Evolutionary conservation across 257 asterid genomes (phyloP).

Genomic region (Solanum chiquidenum): DNA sequence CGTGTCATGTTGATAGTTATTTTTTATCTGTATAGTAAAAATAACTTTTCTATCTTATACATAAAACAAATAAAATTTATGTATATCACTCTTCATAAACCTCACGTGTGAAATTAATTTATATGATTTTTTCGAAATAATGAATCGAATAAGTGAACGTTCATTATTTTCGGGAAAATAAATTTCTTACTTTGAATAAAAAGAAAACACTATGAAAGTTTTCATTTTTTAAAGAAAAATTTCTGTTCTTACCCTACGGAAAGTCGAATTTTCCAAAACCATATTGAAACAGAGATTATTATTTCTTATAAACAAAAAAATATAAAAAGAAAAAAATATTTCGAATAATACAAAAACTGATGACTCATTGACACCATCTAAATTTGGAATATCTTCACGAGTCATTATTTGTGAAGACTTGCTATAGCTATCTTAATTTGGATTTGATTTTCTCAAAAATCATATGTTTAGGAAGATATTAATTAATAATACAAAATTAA

Average conservation of each 20-base stretch:
- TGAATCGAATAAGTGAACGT: neutral
- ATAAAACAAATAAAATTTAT: too few species aligned
- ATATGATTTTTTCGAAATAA: too few species aligned
- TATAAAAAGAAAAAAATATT: neutral
- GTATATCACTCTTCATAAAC: too few species aligned
- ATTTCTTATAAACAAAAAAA: too few species aligned
- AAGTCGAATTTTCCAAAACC: neutral
- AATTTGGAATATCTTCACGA: neutral
- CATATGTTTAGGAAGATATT: too few species aligned
- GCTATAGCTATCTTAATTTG: neutral
- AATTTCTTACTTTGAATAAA: neutral
- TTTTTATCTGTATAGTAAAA: too few species aligned
- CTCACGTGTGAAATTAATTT: too few species aligned
- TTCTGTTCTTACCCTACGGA: neutral
- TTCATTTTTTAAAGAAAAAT: too few species aligned
- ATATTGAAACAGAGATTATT: neutral
- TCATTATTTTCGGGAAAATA: neutral
- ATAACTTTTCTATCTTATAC: too few species aligned
- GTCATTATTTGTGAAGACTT: neutral
- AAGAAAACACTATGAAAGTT: neutral
- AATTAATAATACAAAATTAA: too few species aligned
- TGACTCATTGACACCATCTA: neutral
- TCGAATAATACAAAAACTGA: neutral
- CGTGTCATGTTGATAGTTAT: too few species aligned
- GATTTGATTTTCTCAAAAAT: too few species aligned